These are phyloP conservation scores for Metarhizium sp. DNA, from an alignment of 2,329 filamentous ascomycete genomes.

Conservation along the genomic window DNA sequence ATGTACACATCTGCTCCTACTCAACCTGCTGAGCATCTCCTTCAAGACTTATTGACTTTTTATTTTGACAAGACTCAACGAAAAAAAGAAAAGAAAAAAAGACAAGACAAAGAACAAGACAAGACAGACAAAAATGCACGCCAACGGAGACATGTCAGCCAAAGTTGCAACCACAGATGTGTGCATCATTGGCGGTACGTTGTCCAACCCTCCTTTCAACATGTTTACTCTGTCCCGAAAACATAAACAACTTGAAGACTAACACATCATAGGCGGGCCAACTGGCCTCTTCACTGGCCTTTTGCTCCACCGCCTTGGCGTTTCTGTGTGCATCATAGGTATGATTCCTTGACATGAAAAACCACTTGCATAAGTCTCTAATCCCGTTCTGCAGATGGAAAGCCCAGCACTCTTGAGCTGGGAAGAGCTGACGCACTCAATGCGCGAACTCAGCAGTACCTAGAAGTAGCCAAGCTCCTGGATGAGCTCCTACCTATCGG, in stretches of 20 bases:
- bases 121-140: conserved; percentile 6
- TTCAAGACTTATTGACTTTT: background rate
- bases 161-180: conserved; percentile 20
- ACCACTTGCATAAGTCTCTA: background rate
- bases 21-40: no score
- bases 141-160: background rate
- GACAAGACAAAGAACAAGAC: no score
- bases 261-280: conserved; percentile 25
- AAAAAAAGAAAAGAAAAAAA: no score
- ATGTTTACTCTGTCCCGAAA: no score
- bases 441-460: conserved; percentile 37
- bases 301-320: conserved; percentile 30
- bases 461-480: conserved; percentile 33
- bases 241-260: background rate
- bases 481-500: conserved; percentile 31
- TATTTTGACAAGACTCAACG: background rate
- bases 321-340: conserved; percentile 31
- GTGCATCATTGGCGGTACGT: conserved; percentile 26
- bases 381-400: conserved; percentile 22
- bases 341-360: background rate
- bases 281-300: conserved; percentile 36
- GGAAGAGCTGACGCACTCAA: conserved; percentile 39
- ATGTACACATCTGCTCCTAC: no score
- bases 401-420: conserved; percentile 26
- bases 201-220: background rate